phyloP scores from a whole-genome alignment of 2,329 filamentous ascomycete species.

The Annulohypoxylon truncatum region DNA sequence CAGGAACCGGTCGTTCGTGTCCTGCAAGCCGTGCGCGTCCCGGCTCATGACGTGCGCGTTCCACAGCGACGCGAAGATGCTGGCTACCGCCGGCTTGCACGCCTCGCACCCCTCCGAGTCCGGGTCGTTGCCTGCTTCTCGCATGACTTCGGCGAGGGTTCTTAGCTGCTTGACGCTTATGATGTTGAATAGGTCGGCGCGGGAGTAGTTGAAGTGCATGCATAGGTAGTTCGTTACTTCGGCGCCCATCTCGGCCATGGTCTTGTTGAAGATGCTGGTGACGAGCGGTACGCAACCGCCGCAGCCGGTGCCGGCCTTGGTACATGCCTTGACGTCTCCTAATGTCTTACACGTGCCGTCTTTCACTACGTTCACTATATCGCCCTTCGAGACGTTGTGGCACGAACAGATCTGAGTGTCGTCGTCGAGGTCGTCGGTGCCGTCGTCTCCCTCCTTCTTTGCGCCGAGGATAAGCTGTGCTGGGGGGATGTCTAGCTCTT shows the following conservation, averaged over 20 bases:
- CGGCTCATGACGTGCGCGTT: conserved; percentile 85
- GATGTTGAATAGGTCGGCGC: conserved; percentile 91
- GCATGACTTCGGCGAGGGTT: conserved; percentile 81
- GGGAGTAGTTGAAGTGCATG: conserved; percentile 84
- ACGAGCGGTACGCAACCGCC: conserved; percentile 91
- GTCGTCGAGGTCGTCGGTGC: conserved; percentile 80
- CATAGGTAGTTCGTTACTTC: conserved; percentile 90
- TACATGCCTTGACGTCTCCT: conserved; percentile 86
- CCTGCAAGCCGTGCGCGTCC: conserved; percentile 79
- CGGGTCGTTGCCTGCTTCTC: conserved; percentile 76
- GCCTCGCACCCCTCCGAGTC: conserved; percentile 84
- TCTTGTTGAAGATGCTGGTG: conserved; percentile 88
- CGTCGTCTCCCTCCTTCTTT: conserved; percentile 78
- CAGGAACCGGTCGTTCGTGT: conserved; percentile 89
- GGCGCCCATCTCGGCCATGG: conserved; percentile 85
- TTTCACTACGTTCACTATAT: conserved; percentile 78
- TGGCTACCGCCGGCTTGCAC: conserved; percentile 85
- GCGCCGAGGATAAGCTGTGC: conserved; percentile 86
- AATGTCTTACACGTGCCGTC: conserved; percentile 84
- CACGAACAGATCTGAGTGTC: conserved; percentile 93
- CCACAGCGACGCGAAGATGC: conserved; percentile 83
- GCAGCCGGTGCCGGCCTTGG: conserved; percentile 91
- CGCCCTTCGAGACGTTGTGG: conserved; percentile 90
- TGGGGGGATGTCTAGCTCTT: conserved; percentile 80
- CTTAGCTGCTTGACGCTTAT: conserved; percentile 82